Conservation (phyloP, 2,329 filamentous ascomycete species). For the Didymella pinodella region DNA sequence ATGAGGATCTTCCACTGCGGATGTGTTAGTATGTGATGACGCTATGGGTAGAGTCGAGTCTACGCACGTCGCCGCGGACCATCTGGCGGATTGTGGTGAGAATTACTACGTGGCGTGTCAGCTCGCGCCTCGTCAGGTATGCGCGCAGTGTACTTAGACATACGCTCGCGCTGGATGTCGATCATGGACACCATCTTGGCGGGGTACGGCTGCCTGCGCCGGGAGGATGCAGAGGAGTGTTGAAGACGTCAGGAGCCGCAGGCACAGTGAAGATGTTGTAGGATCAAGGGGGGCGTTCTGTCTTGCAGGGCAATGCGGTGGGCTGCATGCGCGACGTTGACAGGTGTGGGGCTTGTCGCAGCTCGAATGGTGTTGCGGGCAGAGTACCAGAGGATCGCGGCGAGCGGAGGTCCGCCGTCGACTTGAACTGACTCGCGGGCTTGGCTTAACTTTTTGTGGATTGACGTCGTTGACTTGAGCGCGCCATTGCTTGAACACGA, state of each 20-base stretch:
- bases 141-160: slow-evolving; percentile 14
- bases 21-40: slow-evolving; percentile 33
- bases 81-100: slow-evolving; percentile 77
- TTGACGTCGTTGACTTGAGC: slow-evolving; percentile 29
- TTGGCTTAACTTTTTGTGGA: slow-evolving; percentile 35
- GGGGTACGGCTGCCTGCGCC: slow-evolving; percentile 41
- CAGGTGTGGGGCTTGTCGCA: slow-evolving; percentile 31
- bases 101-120: slow-evolving; percentile 64
- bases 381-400: slow-evolving; percentile 15
- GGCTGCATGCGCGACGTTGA: slow-evolving; percentile 20
- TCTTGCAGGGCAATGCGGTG: background rate
- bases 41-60: slow-evolving; percentile 13
- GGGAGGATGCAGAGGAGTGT: slow-evolving; percentile 5
- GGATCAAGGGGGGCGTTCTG: slow-evolving; percentile 2
- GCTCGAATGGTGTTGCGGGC: slow-evolving; percentile 27
- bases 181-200: slow-evolving; percentile 84
- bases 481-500: background rate
- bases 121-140: slow-evolving; percentile 4
- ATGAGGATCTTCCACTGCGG: slow-evolving; percentile 94
- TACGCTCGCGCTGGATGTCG: slow-evolving; percentile 81
- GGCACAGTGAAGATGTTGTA: background rate
- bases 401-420: slow-evolving; percentile 6
- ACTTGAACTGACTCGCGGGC: slow-evolving; percentile 12
- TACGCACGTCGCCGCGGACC: slow-evolving; percentile 78
- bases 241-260: slow-evolving; percentile 1